A percentile compares a stretch with the other conserved stretches of the same genome.
Evolutionary conservation across 805 yeast genomes (phyloP).

Genomic region (Dipodascus geniculatus): DNA sequence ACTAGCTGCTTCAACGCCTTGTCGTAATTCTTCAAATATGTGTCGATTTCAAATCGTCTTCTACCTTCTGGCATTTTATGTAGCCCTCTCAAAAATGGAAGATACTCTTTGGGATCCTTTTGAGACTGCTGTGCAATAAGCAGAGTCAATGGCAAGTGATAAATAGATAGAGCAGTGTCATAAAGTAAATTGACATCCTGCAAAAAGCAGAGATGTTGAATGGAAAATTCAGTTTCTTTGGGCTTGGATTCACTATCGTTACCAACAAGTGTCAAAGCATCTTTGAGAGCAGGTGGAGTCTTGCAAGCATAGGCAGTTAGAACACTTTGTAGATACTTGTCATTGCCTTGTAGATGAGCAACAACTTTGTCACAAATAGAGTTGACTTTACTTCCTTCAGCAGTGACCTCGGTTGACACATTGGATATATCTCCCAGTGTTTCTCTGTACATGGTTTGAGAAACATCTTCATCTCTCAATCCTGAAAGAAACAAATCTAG

Average conservation of each 20-base stretch:
- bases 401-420: neutral
- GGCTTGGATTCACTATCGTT: slow-evolving; percentile 36
- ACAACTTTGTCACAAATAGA: slow-evolving; percentile 59
- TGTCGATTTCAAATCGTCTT: slow-evolving; percentile 67
- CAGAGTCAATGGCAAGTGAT: slow-evolving; percentile 70
- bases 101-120: slow-evolving; percentile 93
- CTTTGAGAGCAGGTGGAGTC: slow-evolving; percentile 71
- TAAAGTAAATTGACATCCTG: slow-evolving; percentile 82
- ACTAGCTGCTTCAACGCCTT: slow-evolving; percentile 59
- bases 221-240: slow-evolving; percentile 43
- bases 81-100: slow-evolving; percentile 79
- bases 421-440: slow-evolving; percentile 28
- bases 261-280: slow-evolving; percentile 58
- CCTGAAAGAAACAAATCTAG: slow-evolving; percentile 82
- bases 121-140: slow-evolving; percentile 91
- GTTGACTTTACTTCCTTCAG: slow-evolving; percentile 41
- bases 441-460: slow-evolving; percentile 69
- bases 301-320: slow-evolving; percentile 90
- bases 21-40: slow-evolving; percentile 51
- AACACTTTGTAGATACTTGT: slow-evolving; percentile 58
- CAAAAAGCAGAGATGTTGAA: slow-evolving; percentile 79
- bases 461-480: slow-evolving; percentile 75
- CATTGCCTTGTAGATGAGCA: slow-evolving; percentile 35
- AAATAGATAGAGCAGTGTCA: slow-evolving; percentile 66
- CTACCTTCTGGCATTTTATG: slow-evolving; percentile 57